These are phyloP conservation scores for Chaetomium cochliodes DNA, from an alignment of 495 filamentous ascomycete genomes.

Conservation along the genomic window DNA sequence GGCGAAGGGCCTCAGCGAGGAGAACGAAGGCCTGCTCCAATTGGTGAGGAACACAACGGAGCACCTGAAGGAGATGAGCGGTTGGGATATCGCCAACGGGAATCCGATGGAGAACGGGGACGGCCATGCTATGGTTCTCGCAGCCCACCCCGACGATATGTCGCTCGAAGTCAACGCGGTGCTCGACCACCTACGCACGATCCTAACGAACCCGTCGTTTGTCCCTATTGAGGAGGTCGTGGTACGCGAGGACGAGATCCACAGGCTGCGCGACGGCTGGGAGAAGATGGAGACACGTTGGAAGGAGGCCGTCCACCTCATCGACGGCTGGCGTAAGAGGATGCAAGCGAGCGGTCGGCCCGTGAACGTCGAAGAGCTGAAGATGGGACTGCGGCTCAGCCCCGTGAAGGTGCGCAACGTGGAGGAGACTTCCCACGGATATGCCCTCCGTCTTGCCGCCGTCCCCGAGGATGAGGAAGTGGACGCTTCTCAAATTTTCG, in stretches of 20 bases:
- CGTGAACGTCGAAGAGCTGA: constrained; percentile 79
- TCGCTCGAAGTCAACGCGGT: constrained; percentile 68
- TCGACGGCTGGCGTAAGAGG: constrained; percentile 87
- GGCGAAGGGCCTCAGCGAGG: constrained; percentile 83
- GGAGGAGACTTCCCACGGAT: constrained; percentile 46
- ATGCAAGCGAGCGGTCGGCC: constrained; percentile 76
- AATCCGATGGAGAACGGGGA: constrained; percentile 29
- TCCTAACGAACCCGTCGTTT: constrained; percentile 93
- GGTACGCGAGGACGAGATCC: constrained; percentile 85
- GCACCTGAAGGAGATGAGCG: constrained; percentile 76
- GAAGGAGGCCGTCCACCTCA: constrained; percentile 84
- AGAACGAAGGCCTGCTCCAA: constrained; percentile 81
- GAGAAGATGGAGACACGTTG: constrained; percentile 88
- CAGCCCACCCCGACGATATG: constrained; percentile 68
- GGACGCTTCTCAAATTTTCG: constrained; percentile 15
- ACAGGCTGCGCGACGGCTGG: constrained; percentile 75
- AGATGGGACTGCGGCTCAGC: constrained; percentile 69
- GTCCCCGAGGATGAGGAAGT: constrained; percentile 43
- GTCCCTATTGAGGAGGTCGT: constrained; percentile 94
- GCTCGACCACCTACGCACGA: constrained; percentile 71
- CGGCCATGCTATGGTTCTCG: constrained; percentile 47
- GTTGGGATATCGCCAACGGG: constrained; percentile 48
- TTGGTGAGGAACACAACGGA: constrained; percentile 69
- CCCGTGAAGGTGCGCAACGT: constrained; percentile 55
- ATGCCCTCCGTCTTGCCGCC: constrained; percentile 39